Base-by-base conservation (phyloP, 1,284 basidiomycete genomes). In the Rhizoctonia solani region DNA sequence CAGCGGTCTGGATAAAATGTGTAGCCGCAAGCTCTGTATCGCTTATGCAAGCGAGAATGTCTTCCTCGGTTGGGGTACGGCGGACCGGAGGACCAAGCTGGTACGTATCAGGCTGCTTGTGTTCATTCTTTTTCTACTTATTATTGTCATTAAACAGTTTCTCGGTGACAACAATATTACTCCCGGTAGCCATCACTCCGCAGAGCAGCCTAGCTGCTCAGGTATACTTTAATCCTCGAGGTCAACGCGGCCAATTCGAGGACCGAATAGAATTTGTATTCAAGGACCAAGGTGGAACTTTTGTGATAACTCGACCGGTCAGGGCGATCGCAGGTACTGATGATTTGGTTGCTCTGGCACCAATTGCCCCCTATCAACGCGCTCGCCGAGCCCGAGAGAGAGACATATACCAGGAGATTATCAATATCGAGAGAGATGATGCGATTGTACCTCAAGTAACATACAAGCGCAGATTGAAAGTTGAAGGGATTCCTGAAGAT, bases 341-440 rank as follows among this genome's bases (percentile, higher is more conserved):
- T 58, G 83, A 84, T 66, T 80, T 85, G 66, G 79, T 83, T 16
- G 67, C 74, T 0, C 74, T 88, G 19, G 77, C 78, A 55, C 83
- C 86, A 0, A 75, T 67, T 8, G 75, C 79, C 0, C 85, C 86
- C 0, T 88, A 85, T 71, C 74, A 79, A 9, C 83, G 83, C 1
- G 79, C 80, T 0, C 74, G 76, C 14, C 78, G 79, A 0, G 75
- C 75, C 42, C 55, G 55, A 25, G 11, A 56, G 39, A 3, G 55
- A 19, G 14, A 5, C 16, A 21, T 44, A 6, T 9, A 46, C 11
- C 27, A 30, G 23, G 23, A n/a, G 14, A 4, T 16, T 14, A 30
- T 8, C 0, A 67, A 69, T 0, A 75, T 83, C 25, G 77, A 79
- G 25, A 73, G 76, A 0, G 83, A 82, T 54, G 74, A 69, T 1